A percentile compares a stretch with the other conserved stretches of the same genome.
These are phyloP conservation scores for Termitomyces sp. DNA, from an alignment of 768 basidiomycete species.

Conservation along the genomic window DNA sequence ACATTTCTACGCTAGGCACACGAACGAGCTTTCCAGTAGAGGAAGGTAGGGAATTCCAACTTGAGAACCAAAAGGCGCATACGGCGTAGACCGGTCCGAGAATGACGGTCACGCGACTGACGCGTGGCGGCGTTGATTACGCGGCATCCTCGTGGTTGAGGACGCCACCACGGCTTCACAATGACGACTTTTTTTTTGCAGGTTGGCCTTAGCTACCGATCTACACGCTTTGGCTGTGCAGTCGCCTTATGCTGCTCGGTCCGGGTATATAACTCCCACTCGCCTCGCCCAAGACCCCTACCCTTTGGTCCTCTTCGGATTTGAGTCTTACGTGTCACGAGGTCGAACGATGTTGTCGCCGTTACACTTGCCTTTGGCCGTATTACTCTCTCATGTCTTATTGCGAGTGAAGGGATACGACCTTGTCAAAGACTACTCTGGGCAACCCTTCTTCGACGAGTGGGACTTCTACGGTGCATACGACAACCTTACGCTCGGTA, in stretches of 20 bases:
- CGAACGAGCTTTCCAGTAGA: neutral
- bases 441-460: conserved; percentile 48
- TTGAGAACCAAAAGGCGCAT: too few species aligned
- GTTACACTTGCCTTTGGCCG: neutral
- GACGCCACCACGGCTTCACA: neutral
- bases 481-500: conserved; percentile 47
- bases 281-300: neutral
- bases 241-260: neutral
- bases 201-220: neutral
- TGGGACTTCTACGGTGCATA: conserved; percentile 52
- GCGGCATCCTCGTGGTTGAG: conserved; percentile 1
- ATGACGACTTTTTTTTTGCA: neutral
- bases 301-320: neutral
- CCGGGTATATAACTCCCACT: neutral
- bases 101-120: neutral
- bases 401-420: conserved; percentile 11
- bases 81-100: neutral
- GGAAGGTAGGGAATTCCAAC: too few species aligned
- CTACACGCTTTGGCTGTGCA: neutral
- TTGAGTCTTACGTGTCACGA: neutral
- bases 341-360: neutral
- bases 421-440: conserved; percentile 41
- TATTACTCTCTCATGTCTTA: neutral
- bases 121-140: neutral
- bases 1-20: neutral